Conservation (phyloP, 2,329 filamentous ascomycete genomes). For the Penicillium oxalicum region DNA sequence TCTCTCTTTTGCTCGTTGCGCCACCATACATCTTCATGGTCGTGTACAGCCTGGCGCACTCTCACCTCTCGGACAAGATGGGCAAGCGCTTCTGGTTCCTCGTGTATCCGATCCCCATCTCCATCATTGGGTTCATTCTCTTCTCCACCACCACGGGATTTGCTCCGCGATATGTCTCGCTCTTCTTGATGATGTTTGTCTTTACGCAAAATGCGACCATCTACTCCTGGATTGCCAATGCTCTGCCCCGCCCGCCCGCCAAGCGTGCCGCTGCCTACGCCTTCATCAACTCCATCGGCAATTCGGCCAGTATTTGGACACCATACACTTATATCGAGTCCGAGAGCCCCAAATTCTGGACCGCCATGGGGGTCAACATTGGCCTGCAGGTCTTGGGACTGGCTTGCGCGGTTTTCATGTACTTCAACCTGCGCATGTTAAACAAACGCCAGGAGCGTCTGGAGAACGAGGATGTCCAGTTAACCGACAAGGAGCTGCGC, state of each 20-base stretch:
- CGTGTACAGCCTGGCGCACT: constrained; percentile 43
- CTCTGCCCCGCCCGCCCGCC: constrained; percentile 48
- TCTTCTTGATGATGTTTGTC: constrained; percentile 53
- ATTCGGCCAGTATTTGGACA: constrained; percentile 49
- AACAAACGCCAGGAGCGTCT: constrained; percentile 48
- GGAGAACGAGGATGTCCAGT: constrained; percentile 43
- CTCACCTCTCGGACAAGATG: constrained; percentile 40
- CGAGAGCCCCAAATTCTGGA: constrained; percentile 37
- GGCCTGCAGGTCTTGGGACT: constrained; percentile 35
- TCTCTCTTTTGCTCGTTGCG: constrained; percentile 48
- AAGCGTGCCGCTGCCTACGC: constrained; percentile 52
- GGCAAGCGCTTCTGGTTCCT: constrained; percentile 49
- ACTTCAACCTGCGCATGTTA: constrained; percentile 38
- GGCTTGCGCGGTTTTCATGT: constrained; percentile 33
- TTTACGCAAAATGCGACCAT: constrained; percentile 39
- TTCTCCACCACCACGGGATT: constrained; percentile 51
- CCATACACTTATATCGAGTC: constrained; percentile 43
- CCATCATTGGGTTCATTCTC: constrained; percentile 47
- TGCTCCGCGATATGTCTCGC: constrained; percentile 50
- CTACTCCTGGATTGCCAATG: constrained; percentile 43
- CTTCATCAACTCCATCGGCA: constrained; percentile 52
- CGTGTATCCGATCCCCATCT: constrained; percentile 48
- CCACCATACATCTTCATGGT: constrained; percentile 53
- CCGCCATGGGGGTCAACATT: constrained; percentile 41
- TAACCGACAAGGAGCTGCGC: constrained; percentile 45